Conservation (phyloP, 2,329 filamentous ascomycete species). For the Dactylellina drechsleri region DNA sequence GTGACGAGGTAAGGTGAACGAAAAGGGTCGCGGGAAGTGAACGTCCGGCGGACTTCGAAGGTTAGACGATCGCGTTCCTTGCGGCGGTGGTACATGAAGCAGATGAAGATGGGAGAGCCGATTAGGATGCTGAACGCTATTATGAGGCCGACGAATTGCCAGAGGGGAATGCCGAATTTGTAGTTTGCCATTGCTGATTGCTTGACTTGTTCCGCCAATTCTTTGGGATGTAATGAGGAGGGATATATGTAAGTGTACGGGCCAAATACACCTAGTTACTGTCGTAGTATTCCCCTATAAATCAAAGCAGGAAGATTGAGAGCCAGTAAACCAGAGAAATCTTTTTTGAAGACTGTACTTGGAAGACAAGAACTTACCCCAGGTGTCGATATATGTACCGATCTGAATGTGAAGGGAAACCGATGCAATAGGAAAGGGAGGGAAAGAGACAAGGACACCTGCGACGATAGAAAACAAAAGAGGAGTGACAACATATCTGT, state of each 20-base stretch:
- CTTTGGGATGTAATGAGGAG: no score
- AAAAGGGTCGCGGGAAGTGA: background rate
- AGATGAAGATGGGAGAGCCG: constrained; percentile 39
- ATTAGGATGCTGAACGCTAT: constrained; percentile 49
- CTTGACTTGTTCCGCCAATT: no score
- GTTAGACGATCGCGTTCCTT: constrained; percentile 26
- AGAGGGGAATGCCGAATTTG: constrained; percentile 29
- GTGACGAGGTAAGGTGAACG: constrained; percentile 9
- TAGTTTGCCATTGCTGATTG: background rate
- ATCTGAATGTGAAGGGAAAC: no score
- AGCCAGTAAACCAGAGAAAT: no score
- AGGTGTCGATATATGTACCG: no score
- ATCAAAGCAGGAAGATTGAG: no score
- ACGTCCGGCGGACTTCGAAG: constrained; percentile 10
- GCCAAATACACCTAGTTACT: no score
- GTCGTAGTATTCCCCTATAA: no score
- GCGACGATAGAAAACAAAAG: background rate
- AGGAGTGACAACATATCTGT: background rate
- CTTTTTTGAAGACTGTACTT: no score
- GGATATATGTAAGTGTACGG: no score
- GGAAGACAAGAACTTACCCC: no score
- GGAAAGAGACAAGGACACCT: background rate
- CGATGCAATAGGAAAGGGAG: background rate
- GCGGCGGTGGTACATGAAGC: constrained; percentile 43
- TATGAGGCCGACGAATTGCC: constrained; percentile 48